A percentile compares a stretch with the other conserved stretches of the same genome.
These are phyloP conservation scores for Aspergillus sp. DNA, from an alignment of 2,329 filamentous ascomycete species.

Conservation along the genomic window DNA sequence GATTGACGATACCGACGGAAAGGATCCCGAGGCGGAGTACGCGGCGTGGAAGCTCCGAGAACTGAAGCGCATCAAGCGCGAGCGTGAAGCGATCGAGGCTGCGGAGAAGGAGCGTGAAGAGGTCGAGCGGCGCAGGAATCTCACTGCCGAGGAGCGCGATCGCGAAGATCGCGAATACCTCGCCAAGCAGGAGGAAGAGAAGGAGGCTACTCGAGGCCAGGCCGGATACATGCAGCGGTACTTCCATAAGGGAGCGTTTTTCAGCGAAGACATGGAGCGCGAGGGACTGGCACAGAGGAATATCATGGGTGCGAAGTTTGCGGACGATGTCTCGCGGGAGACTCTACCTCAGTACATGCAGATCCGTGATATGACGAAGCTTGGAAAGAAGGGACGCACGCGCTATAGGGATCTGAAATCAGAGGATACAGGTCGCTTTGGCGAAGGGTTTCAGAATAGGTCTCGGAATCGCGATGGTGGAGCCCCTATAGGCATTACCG, in stretches of 20 bases:
- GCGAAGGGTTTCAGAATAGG: conserved; percentile 36
- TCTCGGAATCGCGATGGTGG: conserved; percentile 30
- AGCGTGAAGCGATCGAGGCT: conserved; percentile 79
- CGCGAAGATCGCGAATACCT: conserved; percentile 81
- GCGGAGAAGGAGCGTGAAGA: conserved; percentile 85
- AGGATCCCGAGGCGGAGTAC: conserved; percentile 84
- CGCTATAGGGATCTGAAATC: conserved; percentile 84
- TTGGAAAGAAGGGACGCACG: conserved; percentile 88
- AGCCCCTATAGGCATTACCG: conserved; percentile 41
- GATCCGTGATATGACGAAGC: conserved; percentile 86
- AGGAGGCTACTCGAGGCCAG: conserved; percentile 72
- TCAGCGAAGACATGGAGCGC: conserved; percentile 74
- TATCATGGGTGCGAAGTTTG: conserved; percentile 80
- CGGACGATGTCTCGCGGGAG: conserved; percentile 83
- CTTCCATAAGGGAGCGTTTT: conserved; percentile 96
- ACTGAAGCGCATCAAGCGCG: conserved; percentile 81
- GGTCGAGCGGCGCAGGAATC: conserved; percentile 80
- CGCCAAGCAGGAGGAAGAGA: conserved; percentile 74
- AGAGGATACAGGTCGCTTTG: conserved; percentile 92
- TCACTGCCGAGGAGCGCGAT: conserved; percentile 82
- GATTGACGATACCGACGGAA: conserved; percentile 83
- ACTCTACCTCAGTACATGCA: conserved; percentile 88
- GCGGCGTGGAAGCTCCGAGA: conserved; percentile 95
- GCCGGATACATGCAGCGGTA: conserved; percentile 94
- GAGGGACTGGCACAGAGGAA: conserved; percentile 78